These are phyloP conservation scores for Trypanosoma mega DNA, from an alignment of 208 protist species.

Conservation along the genomic window DNA sequence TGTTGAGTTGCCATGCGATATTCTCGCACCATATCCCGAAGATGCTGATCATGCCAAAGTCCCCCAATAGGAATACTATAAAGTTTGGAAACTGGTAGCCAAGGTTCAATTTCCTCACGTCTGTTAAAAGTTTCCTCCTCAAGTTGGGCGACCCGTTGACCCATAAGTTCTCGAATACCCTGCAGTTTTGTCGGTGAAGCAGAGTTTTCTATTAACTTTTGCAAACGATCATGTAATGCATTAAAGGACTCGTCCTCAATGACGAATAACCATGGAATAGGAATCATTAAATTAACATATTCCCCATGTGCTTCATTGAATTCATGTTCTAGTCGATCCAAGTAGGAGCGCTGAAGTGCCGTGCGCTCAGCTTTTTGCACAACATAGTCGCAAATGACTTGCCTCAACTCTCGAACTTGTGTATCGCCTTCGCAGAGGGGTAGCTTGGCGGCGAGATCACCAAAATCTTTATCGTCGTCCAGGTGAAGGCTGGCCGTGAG, in stretches of 20 bases:
- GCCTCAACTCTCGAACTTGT: constrained; percentile 14
- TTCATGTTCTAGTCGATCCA: constrained; percentile 28
- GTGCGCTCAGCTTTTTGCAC: constrained; percentile 35
- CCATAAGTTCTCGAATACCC: constrained; percentile 18
- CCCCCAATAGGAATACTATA: constrained; percentile 27
- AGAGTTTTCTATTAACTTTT: constrained; percentile 25
- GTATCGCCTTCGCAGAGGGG: background rate
- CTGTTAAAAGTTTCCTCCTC: constrained; percentile 45
- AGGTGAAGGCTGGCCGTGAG: constrained; percentile 55
- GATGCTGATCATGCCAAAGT: constrained; percentile 20
- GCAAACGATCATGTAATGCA: constrained; percentile 22
- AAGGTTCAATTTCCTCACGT: constrained; percentile 29
- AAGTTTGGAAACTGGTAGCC: constrained; percentile 27
- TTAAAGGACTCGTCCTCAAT: constrained; percentile 51
- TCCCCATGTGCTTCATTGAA: constrained; percentile 34
- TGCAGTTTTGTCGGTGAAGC: constrained; percentile 19
- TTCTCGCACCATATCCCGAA: constrained; percentile 27
- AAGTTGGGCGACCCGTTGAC: constrained; percentile 28
- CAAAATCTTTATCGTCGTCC: constrained; percentile 44
- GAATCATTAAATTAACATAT: constrained; percentile 51
- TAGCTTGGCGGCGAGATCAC: constrained; percentile 28
- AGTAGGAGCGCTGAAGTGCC: constrained; percentile 32
- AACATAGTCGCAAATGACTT: constrained; percentile 37
- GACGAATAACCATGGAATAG: constrained; percentile 54
- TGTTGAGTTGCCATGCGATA: background rate